These are phyloP conservation scores for Stenogyne calaminthoides DNA, from an alignment of 305 asterid species.

Conservation along the genomic window DNA sequence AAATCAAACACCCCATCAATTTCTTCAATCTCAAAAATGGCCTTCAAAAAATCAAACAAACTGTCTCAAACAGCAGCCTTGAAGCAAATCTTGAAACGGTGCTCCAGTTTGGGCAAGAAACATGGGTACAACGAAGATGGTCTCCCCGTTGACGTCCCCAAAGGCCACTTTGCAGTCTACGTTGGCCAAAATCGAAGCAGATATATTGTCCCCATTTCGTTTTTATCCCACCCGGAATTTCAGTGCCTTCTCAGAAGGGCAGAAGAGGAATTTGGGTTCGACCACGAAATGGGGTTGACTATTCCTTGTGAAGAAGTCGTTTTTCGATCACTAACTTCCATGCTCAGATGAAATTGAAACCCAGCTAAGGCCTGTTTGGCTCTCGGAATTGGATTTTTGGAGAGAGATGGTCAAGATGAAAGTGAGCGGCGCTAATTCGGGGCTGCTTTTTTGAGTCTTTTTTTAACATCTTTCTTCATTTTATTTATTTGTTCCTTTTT, in stretches of 20 bases:
- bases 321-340: slow-evolving; percentile 69
- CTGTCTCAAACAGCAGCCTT: slow-evolving; percentile 48
- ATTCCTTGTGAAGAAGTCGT: slow-evolving; percentile 82
- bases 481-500: not conserved
- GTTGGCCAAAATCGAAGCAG: slow-evolving; percentile 69
- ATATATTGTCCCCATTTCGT: slow-evolving; percentile 69
- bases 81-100: slow-evolving; percentile 66
- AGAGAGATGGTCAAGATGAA: slow-evolving; percentile 45
- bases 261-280: slow-evolving; percentile 84
- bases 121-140: slow-evolving; percentile 42
- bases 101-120: slow-evolving; percentile 67
- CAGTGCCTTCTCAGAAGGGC: slow-evolving; percentile 69
- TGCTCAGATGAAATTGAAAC: slow-evolving; percentile 45
- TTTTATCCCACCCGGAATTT: slow-evolving; percentile 60
- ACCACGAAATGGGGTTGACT: slow-evolving; percentile 82
- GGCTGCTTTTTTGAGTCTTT: slow-evolving; percentile 25
- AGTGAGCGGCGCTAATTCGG: not conserved
- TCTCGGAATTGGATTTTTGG: not conserved
- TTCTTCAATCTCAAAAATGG: not conserved
- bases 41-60: slow-evolving; percentile 33
- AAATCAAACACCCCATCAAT: too few species aligned
- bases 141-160: slow-evolving; percentile 69
- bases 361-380: too few species aligned
- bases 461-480: slow-evolving; percentile 44
- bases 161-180: slow-evolving; percentile 83